These are phyloP conservation scores for Aureobasidium uvarum DNA, from an alignment of 2,329 filamentous ascomycete species.

Conservation along the genomic window DNA sequence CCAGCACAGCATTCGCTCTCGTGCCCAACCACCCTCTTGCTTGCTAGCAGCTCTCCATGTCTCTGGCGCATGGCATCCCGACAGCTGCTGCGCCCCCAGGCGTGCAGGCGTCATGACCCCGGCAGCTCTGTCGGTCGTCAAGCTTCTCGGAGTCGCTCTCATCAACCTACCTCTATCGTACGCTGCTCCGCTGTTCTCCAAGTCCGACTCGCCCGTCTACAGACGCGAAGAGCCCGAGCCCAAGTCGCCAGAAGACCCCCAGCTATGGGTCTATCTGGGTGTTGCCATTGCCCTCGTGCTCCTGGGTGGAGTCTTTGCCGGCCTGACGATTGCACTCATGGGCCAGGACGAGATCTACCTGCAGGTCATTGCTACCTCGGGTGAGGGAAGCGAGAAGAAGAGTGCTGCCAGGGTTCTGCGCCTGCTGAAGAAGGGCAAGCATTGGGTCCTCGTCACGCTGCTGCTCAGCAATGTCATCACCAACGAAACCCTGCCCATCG, in stretches of 20 bases:
- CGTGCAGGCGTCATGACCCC: constrained; percentile 27
- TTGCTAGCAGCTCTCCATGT: constrained; percentile 26
- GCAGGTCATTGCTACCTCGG: constrained; percentile 85
- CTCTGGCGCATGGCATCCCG: constrained; percentile 27
- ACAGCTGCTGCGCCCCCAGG: constrained; percentile 14
- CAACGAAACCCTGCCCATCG: constrained; percentile 93
- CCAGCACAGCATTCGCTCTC: neutral
- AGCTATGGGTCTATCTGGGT: constrained; percentile 76
- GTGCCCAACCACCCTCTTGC: constrained; percentile 13
- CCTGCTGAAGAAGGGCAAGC: constrained; percentile 83
- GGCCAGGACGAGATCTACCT: constrained; percentile 92
- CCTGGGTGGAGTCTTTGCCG: constrained; percentile 88
- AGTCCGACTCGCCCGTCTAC: constrained; percentile 22
- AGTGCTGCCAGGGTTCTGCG: constrained; percentile 79
- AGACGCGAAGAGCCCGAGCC: constrained; percentile 30
- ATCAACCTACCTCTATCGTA: constrained; percentile 28
- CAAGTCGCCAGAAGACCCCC: constrained; percentile 51
- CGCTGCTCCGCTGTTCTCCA: constrained; percentile 28
- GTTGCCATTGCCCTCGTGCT: constrained; percentile 79
- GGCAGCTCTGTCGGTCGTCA: constrained; percentile 28
- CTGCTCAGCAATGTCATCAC: constrained; percentile 96
- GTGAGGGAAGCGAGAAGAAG: constrained; percentile 78
- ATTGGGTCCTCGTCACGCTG: constrained; percentile 96
- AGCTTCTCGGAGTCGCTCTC: constrained; percentile 29
- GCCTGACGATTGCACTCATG: constrained; percentile 84